Conservation (phyloP, 306 rosid genomes). For the Quercus suber region DNA sequence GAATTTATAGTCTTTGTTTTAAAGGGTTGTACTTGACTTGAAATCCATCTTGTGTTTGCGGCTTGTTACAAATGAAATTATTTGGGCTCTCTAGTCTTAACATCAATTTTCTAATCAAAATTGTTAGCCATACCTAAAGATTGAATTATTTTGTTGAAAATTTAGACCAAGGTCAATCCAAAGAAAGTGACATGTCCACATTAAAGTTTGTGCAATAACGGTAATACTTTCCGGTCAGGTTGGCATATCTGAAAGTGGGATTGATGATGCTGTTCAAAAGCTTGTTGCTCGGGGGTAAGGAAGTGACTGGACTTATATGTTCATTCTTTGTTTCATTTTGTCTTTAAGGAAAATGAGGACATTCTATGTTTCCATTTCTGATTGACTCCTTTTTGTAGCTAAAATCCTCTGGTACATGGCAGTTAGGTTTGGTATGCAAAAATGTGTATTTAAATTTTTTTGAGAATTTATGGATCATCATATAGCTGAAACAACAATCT, state of each 20-base stretch:
- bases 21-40: slow-evolving; percentile 8
- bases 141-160: background rate
- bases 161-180: background rate
- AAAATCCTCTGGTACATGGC: background rate
- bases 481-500: background rate
- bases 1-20: slow-evolving; percentile 2
- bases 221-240: slow-evolving; percentile 55
- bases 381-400: background rate
- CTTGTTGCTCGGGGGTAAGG: slow-evolving; percentile 96
- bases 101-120: background rate
- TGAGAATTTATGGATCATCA: background rate
- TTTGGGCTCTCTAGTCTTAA: background rate
- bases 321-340: background rate
- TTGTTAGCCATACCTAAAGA: background rate
- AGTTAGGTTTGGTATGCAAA: background rate
- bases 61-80: background rate
- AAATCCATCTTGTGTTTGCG: background rate
- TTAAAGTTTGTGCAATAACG: too few relatives aligned
- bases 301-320: slow-evolving; percentile 18
- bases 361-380: background rate
- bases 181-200: background rate
- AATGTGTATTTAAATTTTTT: background rate
- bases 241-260: slow-evolving; percentile 97
- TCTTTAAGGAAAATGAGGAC: background rate
- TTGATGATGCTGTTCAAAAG: slow-evolving; percentile 90